Conservation (phyloP, 768 basidiomycete genomes). For the Botryobasidium botryosum region DNA sequence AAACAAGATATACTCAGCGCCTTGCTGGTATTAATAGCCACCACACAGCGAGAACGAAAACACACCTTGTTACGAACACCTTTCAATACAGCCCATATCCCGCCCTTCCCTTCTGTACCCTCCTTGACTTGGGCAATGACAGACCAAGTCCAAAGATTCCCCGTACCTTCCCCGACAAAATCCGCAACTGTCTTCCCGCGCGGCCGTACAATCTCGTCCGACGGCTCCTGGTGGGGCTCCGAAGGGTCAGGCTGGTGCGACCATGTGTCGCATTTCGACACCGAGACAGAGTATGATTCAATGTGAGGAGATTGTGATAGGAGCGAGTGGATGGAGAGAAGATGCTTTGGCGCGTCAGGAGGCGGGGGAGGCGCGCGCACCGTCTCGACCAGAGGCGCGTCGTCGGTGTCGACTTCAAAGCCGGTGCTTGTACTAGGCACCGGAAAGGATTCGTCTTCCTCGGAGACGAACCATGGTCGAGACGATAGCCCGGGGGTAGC, state of each 20-base stretch:
- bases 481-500: no score
- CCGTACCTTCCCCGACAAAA: constrained; percentile 42
- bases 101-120: constrained; percentile 63
- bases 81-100: constrained; percentile 58
- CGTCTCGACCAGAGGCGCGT: not conserved
- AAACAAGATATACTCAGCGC: no score
- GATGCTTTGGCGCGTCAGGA: constrained; percentile 30
- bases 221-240: constrained; percentile 39
- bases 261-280: constrained; percentile 30
- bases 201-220: constrained; percentile 49
- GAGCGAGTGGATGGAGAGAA: constrained; percentile 39
- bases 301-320: constrained; percentile 50
- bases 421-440: not conserved
- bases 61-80: constrained; percentile 52
- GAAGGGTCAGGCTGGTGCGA: constrained; percentile 44
- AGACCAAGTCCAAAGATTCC: constrained; percentile 9
- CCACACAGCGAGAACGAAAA: constrained; percentile 11
- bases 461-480: not conserved
- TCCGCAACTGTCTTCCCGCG: constrained; percentile 23
- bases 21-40: no score
- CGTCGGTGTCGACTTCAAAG: not conserved
- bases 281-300: constrained; percentile 39
- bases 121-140: constrained; percentile 47
- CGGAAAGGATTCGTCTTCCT: not conserved
- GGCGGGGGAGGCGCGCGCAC: constrained; percentile 27